phyloP scores from a whole-genome alignment of 805 yeast species.

The Yarrowia porcina region DNA sequence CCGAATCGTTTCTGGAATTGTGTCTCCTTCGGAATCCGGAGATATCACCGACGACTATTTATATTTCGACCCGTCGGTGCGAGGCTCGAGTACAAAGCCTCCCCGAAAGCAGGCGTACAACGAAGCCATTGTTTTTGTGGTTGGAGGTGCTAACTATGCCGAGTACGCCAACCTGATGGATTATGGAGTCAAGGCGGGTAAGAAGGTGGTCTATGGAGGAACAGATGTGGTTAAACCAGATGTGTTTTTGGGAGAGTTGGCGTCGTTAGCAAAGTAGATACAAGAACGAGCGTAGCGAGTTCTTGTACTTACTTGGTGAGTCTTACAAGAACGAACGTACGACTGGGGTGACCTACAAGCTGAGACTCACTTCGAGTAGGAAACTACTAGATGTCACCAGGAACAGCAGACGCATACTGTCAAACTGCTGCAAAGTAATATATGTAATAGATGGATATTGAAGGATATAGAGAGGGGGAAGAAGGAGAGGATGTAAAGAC shows the following conservation, averaged over 20 bases:
- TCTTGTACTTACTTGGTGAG: too few species aligned
- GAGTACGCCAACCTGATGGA: slow-evolving; percentile 94
- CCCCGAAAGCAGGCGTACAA: slow-evolving; percentile 80
- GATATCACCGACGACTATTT: slow-evolving; percentile 82
- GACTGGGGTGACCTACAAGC: too few species aligned
- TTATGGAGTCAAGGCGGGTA: slow-evolving; percentile 57
- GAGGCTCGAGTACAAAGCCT: slow-evolving; percentile 87
- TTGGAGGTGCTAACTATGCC: slow-evolving; percentile 94
- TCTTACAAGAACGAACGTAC: too few species aligned
- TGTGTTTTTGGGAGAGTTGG: slow-evolving; percentile 9
- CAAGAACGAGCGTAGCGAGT: not conserved
- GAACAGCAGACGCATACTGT: too few species aligned
- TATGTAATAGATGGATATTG: too few species aligned
- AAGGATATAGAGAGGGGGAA: too few species aligned
- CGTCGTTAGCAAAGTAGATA: not conserved
- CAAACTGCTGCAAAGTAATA: too few species aligned
- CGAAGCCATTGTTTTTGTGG: slow-evolving; percentile 83
- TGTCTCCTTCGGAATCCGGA: slow-evolving; percentile 50
- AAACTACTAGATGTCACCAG: too few species aligned
- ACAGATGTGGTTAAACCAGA: slow-evolving; percentile 25
- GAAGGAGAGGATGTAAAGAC: too few species aligned
- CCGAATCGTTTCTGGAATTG: slow-evolving; percentile 82
- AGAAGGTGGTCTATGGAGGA: slow-evolving; percentile 46
- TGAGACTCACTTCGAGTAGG: too few species aligned
- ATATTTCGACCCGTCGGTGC: slow-evolving; percentile 80